Base-by-base conservation (phyloP, 345 rosid genomes). In the Boechera stricta region DNA sequence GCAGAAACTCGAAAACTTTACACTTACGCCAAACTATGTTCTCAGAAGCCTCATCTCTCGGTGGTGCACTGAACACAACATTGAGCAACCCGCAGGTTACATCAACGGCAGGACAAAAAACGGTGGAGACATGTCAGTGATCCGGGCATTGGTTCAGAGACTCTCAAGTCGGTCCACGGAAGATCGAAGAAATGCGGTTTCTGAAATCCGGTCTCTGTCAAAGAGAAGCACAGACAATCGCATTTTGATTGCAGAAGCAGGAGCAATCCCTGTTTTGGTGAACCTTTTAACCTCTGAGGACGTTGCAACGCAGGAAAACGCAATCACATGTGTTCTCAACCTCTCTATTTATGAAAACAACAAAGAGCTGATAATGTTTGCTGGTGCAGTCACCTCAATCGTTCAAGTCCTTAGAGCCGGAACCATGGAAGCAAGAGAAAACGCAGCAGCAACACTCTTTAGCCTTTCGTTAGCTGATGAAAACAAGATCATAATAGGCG, bases 141-240 rank as follows among this genome's bases (percentile, higher is more conserved):
- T 77, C 61, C 51, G 38, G 29, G 67, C 72, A 4, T 36, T 77
- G 61, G 91, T 92, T 26, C 79, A 80, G 52, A 84, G 74, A 60
- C 93, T 92, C 32, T 88, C 78, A 18, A 86, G 95, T 80, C 82
- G 88, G 60, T 86, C 88, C 73, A 81, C 79, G 55, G 91, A 92
- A 60, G 90, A 87, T 58, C 92, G 87, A 47, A 90, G 87, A 69
- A 87, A 84, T 28, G 97, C 97, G 1, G 97, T 89, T 60, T 85
- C 91, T 86, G 97, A 92, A 77, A 82, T 90, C 71, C 72, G 96
- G 39, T 90, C 87, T 64, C 76, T 90, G 74, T 89, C 97, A 29
- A 92, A 90, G 82, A 87, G 89, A 84, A 90, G 87, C 67, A 77
- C 90, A 0, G 95, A 90, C 72, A 86, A 88, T 69, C 95, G 97